Evolutionary conservation across 2,329 filamentous ascomycete genomes (phyloP), one percentile per base, ranked within the genome.

Genomic region (Cladophialophora chaetospira): DNA sequence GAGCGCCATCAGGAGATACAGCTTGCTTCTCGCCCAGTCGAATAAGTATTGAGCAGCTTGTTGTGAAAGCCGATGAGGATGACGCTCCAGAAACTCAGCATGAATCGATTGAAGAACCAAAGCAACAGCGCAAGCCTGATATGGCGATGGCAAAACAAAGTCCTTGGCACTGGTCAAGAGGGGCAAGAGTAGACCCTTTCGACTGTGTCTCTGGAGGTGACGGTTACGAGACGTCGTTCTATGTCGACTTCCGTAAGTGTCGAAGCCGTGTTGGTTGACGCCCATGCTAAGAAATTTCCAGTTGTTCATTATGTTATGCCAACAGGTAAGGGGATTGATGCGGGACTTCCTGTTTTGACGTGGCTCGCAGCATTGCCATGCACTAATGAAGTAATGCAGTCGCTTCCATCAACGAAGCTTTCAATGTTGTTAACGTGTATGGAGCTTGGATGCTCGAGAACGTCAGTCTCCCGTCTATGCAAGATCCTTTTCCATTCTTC

Each of bases 341-440:
- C n/a, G n/a, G n/a, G n/a, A n/a, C n/a, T 31, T 3, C 17, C 15
- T 13, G n/a, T 48, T 4, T 15, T 9, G 11, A 25, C 2, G 10
- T 21, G 17, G 8, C 45, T n/a, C n/a, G n/a, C n/a, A n/a, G n/a
- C n/a, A n/a, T n/a, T n/a, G n/a, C n/a, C n/a, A n/a, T n/a, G 10
- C 19, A 31, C 45, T 36, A 15, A 36, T 33, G n/a, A 8, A 10
- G 31, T 28, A 5, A 8, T 25, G 23, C 19, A 48, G 45, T 48
- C 15, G 45, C 45, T 4, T 48, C 45, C 8, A 48, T 48, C 29
- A 48, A n/a, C 19, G 45, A 48, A 48, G 45, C 29, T 3, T 48
- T 25, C 31, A 48, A 48, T 10, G 45, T 36, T n/a, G 45, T 25
- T 31, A 36, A 36, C 11, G 29, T 48, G 11, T 36, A 48, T 10